phyloP scores from a whole-genome alignment of 208 protist genomes.

The Acanthamoeba castellanii region DNA sequence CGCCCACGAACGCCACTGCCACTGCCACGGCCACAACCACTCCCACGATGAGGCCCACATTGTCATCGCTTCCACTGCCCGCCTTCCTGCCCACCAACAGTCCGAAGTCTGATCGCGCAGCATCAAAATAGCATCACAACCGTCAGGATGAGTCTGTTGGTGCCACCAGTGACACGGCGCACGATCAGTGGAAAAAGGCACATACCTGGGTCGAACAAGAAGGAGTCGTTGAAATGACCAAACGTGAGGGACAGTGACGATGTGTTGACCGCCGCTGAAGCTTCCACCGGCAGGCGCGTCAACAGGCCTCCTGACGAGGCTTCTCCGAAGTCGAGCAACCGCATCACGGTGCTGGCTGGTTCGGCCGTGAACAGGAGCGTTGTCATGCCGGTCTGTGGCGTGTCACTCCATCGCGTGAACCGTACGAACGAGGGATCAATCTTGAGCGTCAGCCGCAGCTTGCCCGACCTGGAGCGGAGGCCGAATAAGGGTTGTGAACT shows the following conservation, averaged over 20 bases:
- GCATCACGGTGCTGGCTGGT: neutral
- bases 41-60: neutral
- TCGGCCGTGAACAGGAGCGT: neutral
- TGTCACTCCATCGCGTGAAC: neutral
- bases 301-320: neutral
- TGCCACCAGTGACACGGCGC: neutral
- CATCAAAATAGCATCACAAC: no score
- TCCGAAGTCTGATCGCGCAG: neutral
- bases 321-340: neutral
- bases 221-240: neutral
- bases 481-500: no score
- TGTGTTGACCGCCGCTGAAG: neutral
- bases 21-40: neutral
- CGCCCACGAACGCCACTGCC: neutral
- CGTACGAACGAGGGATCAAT: neutral
- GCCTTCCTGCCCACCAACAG: neutral
- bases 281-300: neutral
- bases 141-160: no score
- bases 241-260: neutral
- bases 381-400: neutral
- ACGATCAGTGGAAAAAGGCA: neutral
- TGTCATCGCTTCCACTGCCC: neutral
- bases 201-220: neutral
- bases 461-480: neutral
- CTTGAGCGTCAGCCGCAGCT: neutral